Conservation (phyloP, 805 yeast genomes). For the Naumovozyma baii region DNA sequence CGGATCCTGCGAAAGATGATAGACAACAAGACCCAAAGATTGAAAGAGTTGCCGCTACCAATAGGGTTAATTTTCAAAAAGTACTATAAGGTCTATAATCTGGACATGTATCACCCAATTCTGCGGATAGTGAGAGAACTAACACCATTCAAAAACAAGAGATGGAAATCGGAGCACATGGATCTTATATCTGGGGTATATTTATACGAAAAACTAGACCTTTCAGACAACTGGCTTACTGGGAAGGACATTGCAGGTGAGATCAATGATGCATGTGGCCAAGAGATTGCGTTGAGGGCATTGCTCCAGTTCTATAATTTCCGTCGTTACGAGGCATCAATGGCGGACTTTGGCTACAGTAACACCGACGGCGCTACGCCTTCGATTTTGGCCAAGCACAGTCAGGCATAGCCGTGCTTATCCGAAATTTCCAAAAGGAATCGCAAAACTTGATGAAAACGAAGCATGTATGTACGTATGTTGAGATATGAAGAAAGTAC, state of each 20-base stretch:
- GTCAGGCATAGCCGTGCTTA: neutral
- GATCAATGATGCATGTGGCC: constrained; percentile 66
- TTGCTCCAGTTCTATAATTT: constrained; percentile 68
- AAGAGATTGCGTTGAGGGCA: constrained; percentile 76
- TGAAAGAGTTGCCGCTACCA: constrained; percentile 27
- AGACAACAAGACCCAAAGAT: constrained; percentile 62
- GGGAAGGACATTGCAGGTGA: constrained; percentile 73
- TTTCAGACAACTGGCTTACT: constrained; percentile 81
- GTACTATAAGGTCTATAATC: constrained; percentile 50
- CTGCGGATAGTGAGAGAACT: constrained; percentile 66
- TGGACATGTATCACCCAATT: constrained; percentile 55
- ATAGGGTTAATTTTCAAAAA: constrained; percentile 26
- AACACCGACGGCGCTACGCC: constrained; percentile 12
- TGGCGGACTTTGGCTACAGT: constrained; percentile 48
- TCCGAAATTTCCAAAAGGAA: too few species aligned
- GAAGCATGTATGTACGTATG: too few species aligned
- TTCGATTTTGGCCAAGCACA: neutral
- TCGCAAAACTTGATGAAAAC: too few species aligned
- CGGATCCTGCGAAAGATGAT: constrained; percentile 48
- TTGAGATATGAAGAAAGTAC: too few species aligned
- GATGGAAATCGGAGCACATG: constrained; percentile 92
- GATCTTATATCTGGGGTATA: constrained; percentile 83
- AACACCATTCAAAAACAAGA: constrained; percentile 84
- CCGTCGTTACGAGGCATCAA: constrained; percentile 42
- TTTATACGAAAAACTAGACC: constrained; percentile 56